Evolutionary conservation across 2,329 filamentous ascomycete genomes (phyloP), one percentile per base, ranked within the genome.

Genomic region (Chaetomium strumarium): DNA sequence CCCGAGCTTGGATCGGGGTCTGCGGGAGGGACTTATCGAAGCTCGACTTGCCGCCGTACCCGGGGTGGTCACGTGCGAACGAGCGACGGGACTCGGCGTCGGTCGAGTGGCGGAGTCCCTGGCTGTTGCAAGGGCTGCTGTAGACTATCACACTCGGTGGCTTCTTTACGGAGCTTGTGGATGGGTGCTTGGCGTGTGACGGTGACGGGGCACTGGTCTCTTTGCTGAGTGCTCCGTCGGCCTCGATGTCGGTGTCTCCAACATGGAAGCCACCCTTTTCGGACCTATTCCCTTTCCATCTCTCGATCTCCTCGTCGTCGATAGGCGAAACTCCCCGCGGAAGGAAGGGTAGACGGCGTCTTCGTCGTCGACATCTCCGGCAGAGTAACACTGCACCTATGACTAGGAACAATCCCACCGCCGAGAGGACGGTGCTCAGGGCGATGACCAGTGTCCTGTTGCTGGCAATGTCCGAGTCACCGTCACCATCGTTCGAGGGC

Each of bases 301-400:
- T 81, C 59, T 79, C 79, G 53, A 85, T 85, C 64, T 85, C 82
- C 55, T 84, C 80, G 60, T 85, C 82, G 56, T 78, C 75, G 54
- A 85, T 83, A 12, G 82, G 81, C 0, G 80, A 79, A 41, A 79
- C 78, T 44, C 78, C 79, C 46, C 81, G 71, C 46, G 73, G 71
- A 58, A 79, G 72, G 51, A 82, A 70, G 4, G 69, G 70, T 12
- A 64, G 58, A 33, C 67, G 67, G 42, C 62, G 24, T 4, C n/a
- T n/a, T n/a, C 24, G 62, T 39, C 70, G 71, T 39, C 71, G 67
- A 38, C 66, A 69, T 14, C 71, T 66, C 46, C 70, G 67, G 55
- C 69, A 74, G 34, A 71, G 60, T 42, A 75, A 62, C 2, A 72
- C 57, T 16, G 63, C 60, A 5, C 63, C 62, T 4, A 67, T 66